Evolutionary conservation across 805 yeast species (phyloP).

Genomic region (Candida jianshihensis): DNA sequence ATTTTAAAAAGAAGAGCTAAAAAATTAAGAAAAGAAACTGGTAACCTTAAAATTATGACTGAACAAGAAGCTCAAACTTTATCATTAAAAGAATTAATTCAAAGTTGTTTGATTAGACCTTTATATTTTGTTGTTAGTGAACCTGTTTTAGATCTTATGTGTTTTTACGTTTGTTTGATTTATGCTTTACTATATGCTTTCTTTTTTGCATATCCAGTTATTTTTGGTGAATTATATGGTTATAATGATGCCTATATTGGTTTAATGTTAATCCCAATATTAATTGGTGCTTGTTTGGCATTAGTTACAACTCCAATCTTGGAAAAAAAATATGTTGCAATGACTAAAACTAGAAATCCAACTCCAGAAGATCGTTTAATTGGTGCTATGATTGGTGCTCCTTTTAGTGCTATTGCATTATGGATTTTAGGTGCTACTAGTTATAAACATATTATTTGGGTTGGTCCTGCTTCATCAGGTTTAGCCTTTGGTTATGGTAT

Average conservation of each 20-base stretch:
- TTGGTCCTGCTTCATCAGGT: slow-evolving; percentile 75
- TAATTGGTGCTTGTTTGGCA: slow-evolving; percentile 79
- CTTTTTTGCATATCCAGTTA: slow-evolving; percentile 92
- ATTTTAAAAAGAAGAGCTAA: slow-evolving; percentile 62
- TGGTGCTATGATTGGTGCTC: slow-evolving; percentile 80
- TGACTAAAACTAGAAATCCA: slow-evolving; percentile 50
- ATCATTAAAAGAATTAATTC: slow-evolving; percentile 58
- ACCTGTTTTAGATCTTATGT: slow-evolving; percentile 79
- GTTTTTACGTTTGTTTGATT: slow-evolving; percentile 80
- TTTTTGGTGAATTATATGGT: slow-evolving; percentile 70
- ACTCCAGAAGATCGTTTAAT: slow-evolving; percentile 74
- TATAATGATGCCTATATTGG: slow-evolving; percentile 76
- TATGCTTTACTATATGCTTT: slow-evolving; percentile 89
- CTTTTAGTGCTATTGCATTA: slow-evolving; percentile 73
- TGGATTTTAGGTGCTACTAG: slow-evolving; percentile 81
- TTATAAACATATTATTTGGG: slow-evolving; percentile 65
- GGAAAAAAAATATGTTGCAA: slow-evolving; percentile 51
- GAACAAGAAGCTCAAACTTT: slow-evolving; percentile 85
- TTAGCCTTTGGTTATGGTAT: slow-evolving; percentile 74
- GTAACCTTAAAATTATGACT: slow-evolving; percentile 79
- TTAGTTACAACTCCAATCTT: slow-evolving; percentile 66
- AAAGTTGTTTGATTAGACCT: slow-evolving; percentile 74
- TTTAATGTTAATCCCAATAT: slow-evolving; percentile 81
- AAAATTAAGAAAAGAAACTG: slow-evolving; percentile 68
- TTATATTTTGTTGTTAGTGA: slow-evolving; percentile 70